Conservation (phyloP, 2,329 filamentous ascomycete species). For the Ceratocystis ficicola region DNA sequence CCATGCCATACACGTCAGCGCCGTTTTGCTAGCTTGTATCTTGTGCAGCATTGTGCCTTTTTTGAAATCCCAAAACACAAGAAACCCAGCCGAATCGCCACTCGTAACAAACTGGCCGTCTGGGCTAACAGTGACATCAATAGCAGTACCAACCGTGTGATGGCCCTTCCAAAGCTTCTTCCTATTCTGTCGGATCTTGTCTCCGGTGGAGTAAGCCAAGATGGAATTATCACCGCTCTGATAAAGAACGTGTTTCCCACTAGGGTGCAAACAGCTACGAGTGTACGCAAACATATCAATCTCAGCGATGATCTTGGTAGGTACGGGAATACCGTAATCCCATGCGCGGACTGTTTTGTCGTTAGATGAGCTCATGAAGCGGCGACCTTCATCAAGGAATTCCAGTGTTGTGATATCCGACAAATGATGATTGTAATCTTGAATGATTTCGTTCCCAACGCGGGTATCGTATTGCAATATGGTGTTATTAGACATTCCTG, state of each 20-base stretch:
- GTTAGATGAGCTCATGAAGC: constrained; percentile 96
- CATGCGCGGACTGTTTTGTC: constrained; percentile 92
- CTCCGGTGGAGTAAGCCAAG: constrained; percentile 83
- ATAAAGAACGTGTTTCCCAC: constrained; percentile 86
- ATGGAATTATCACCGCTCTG: constrained; percentile 94
- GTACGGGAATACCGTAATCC: constrained; percentile 97
- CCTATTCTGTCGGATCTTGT: constrained; percentile 92
- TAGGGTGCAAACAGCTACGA: constrained; percentile 70
- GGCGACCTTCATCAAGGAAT: constrained; percentile 85
- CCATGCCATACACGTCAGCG: constrained; percentile 83
- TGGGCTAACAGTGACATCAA: constrained; percentile 76
- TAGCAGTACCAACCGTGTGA: constrained; percentile 87
- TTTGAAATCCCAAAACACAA: constrained; percentile 99
- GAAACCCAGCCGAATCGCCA: constrained; percentile 76
- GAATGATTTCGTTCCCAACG: constrained; percentile 62
- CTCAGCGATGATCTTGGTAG: constrained; percentile 96
- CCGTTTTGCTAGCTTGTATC: constrained; percentile 69
- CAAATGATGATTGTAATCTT: constrained; percentile 96
- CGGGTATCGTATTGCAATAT: constrained; percentile 94
- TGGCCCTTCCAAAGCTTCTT: constrained; percentile 96
- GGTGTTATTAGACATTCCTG: constrained; percentile 97
- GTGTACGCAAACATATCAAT: constrained; percentile 97
- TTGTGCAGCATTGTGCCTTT: constrained; percentile 99
- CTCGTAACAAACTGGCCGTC: constrained; percentile 84
- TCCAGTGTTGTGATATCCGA: constrained; percentile 97